A percentile compares a stretch with the other conserved stretches of the same genome.
Conservation (phyloP, 345 rosid species). For the Corymbia maculata region DNA sequence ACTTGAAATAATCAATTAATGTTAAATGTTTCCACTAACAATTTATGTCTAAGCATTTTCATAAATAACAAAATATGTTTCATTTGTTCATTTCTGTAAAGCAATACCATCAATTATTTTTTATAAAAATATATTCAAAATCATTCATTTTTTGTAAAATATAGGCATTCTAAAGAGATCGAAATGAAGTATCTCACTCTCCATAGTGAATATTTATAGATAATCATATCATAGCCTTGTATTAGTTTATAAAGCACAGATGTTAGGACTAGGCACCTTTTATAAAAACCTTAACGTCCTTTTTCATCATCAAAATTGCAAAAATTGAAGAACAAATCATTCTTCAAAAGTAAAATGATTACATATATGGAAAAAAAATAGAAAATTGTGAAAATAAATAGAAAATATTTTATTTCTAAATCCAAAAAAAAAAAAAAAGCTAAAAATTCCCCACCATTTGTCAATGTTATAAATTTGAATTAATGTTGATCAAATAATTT, state of each 20-base stretch:
- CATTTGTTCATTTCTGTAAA: neutral
- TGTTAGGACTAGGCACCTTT: neutral
- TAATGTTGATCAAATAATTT: too few species aligned
- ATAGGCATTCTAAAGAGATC: neutral
- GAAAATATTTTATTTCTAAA: neutral
- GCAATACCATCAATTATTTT: neutral
- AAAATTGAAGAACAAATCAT: too few species aligned
- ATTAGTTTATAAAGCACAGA: neutral
- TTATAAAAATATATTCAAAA: fast-evolving
- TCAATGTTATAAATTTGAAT: neutral
- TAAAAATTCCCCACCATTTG: neutral
- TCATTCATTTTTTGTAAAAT: neutral
- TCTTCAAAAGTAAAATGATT: too few species aligned
- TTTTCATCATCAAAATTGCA: neutral
- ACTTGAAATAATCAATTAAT: neutral
- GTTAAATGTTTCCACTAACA: neutral
- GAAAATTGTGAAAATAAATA: too few species aligned
- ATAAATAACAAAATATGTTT: fast-evolving
- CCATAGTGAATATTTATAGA: neutral
- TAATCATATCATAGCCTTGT: neutral
- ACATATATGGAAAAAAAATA: too few species aligned
- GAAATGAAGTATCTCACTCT: neutral
- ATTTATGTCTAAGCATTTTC: neutral
- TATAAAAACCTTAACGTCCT: neutral
- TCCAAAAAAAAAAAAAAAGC: neutral